These are phyloP conservation scores for Cutaneotrichosporon cutaneum DNA, from an alignment of 1,284 basidiomycete species.

Conservation along the genomic window DNA sequence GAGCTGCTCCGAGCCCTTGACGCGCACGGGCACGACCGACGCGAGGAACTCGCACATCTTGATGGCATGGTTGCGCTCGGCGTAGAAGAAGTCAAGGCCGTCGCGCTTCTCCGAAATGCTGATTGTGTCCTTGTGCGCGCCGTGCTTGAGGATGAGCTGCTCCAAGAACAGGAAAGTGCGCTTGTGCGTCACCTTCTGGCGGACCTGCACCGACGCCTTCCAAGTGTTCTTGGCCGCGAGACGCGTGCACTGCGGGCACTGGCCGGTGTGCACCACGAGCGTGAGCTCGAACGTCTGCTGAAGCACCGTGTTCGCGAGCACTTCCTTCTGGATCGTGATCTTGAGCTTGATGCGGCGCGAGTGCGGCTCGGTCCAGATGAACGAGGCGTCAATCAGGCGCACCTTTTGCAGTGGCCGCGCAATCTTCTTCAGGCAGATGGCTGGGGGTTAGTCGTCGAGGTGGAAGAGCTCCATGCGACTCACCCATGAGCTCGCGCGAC, in stretches of 20 bases:
- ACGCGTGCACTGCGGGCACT: conserved; percentile 90
- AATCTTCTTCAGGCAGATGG: conserved; percentile 87
- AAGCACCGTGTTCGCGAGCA: conserved; percentile 88
- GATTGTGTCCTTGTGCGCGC: conserved; percentile 94
- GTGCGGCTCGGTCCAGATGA: conserved; percentile 99
- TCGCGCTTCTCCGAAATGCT: conserved; percentile 89
- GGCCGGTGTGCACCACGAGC: conserved; percentile 90
- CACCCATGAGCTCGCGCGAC: conserved; percentile 80
- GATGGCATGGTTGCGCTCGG: conserved; percentile 82
- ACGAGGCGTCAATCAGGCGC: conserved; percentile 92
- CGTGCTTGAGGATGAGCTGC: conserved; percentile 95
- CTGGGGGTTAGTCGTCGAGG: conserved; percentile 38
- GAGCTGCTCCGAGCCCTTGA: conserved; percentile 89
- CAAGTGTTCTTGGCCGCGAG: conserved; percentile 98
- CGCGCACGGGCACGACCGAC: conserved; percentile 80
- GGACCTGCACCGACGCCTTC: conserved; percentile 95
- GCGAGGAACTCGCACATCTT: conserved; percentile 97
- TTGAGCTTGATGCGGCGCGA: conserved; percentile 90
- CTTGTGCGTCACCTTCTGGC: conserved; percentile 97
- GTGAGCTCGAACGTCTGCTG: conserved; percentile 98
- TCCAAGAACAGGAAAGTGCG: conserved; percentile 97
- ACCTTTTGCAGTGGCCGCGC: conserved; percentile 87
- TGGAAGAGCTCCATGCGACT: conserved; percentile 17
- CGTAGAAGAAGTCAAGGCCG: conserved; percentile 96
- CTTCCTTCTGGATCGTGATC: conserved; percentile 97